Conservation (phyloP, 768 basidiomycete genomes). For the Trametes sanguinea region DNA sequence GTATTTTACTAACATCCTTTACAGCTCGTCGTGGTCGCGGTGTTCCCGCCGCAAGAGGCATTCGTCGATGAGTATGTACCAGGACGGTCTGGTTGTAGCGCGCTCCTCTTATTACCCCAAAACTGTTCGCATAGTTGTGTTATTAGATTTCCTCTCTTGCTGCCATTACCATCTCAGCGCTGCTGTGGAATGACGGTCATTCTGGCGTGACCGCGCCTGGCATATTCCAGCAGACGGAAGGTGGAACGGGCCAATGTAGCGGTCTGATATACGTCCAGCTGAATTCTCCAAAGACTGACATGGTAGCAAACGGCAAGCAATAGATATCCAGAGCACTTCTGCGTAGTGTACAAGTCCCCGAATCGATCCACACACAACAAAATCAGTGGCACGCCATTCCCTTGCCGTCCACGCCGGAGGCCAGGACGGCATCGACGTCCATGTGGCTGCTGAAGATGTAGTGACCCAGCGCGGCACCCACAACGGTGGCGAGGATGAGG, state of each 20-base stretch:
- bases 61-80: constrained; percentile 62
- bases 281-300: no score
- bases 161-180: background rate
- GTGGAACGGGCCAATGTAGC: no score
- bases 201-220: no score
- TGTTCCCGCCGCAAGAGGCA: constrained; percentile 73
- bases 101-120: constrained; percentile 20
- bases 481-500: constrained; percentile 77
- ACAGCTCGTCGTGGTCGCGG: constrained; percentile 87
- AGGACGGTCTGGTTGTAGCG: constrained; percentile 17
- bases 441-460: constrained; percentile 70
- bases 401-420: constrained; percentile 46
- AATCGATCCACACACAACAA: no score
- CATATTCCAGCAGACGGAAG: no score
- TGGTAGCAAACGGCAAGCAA: background rate
- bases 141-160: constrained; percentile 21
- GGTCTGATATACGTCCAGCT: background rate
- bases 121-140: constrained; percentile 30
- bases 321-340: background rate
- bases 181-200: no score
- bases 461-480: constrained; percentile 84
- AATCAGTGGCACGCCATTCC: constrained; percentile 79
- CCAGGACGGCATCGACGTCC: constrained; percentile 59
- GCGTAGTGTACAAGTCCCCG: no score
- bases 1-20: constrained; percentile 18